Base-by-base conservation (phyloP, 1,139 yeast genomes). In the Hyphopichia burtonii region DNA sequence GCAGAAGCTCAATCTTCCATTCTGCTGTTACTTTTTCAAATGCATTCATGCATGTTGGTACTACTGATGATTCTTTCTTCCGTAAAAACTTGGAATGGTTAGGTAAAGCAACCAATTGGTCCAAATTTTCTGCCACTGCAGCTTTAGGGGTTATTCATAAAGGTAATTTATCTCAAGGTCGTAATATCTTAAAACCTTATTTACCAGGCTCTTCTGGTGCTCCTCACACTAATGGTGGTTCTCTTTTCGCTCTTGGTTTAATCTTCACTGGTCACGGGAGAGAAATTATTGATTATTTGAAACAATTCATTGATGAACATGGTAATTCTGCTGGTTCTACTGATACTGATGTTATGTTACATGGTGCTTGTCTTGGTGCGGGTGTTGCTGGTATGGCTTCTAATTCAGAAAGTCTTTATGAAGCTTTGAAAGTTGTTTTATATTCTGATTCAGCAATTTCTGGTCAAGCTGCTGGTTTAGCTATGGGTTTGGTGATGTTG, bases 351-450 rank as follows among this genome's bases (percentile, higher is more conserved):
- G 91, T 90, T 37, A 78, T 91, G 55, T 76, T 90, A 47, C 99
- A 93, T 61, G 99, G 99, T 61, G 98, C 98, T 4, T 86, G 95
- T 50, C 79, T 93, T 41, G 99, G 99, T 57, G 77, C 86, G 38
- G 99, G 98, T 71, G 91, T 91, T 38, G 96, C 99, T 16, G 98
- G 96, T 31, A 90, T 93, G 98, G 96, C 94, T 1, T 79, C 94
- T 31, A 83, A 85, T 41, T 82, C 83, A 57, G 82, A 74, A 47
- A 77, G 79, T 39, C 77, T 90, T 39, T 90, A 86, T 58, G 96
- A 89, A 53, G 88, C 88, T 43, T 77, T 93, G 57, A 86, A 86
- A 59, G 89, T 83, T 42, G 91, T 91, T 7, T 71, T 94, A 48
- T 93, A 86, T 62, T 80, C 93, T 11, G 99, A 93, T 58, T 85